These are phyloP conservation scores for Leptodermis oblonga DNA, from an alignment of 257 asterid genomes.

Conservation along the genomic window DNA sequence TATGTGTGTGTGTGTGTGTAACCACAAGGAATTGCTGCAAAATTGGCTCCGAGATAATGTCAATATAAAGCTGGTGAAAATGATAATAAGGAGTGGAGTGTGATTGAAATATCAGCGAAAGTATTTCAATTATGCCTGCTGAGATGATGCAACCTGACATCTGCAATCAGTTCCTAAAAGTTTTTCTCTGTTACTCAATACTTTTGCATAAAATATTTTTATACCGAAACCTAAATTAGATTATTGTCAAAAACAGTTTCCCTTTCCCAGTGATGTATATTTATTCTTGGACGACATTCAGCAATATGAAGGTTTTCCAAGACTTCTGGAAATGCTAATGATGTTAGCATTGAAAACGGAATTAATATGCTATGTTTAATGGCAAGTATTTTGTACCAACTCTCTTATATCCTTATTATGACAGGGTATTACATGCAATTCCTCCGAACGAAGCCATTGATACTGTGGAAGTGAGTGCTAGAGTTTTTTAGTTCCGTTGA, in stretches of 20 bases:
- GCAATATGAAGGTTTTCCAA: background rate
- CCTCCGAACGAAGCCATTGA: conserved; percentile 96
- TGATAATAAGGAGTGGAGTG: background rate
- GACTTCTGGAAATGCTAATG: background rate
- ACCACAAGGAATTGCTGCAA: background rate
- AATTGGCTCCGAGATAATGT: background rate
- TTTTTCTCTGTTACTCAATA: background rate
- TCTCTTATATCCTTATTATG: conserved; percentile 9
- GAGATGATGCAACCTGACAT: background rate
- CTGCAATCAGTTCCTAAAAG: background rate
- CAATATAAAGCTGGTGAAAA: background rate
- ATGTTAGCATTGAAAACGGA: background rate
- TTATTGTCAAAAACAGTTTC: background rate
- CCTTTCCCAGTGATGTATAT: background rate
- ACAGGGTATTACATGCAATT: conserved; percentile 92
- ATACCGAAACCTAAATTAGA: background rate
- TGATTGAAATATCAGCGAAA: background rate
- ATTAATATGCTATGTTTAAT: background rate
- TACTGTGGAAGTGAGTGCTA: conserved; percentile 73
- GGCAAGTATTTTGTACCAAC: background rate
- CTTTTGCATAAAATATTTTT: background rate
- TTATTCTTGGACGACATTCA: background rate
- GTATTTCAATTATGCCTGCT: background rate
- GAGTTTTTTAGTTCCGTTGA: conserved; percentile 10
- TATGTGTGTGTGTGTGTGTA: background rate